Base-by-base conservation (phyloP, 1,284 basidiomycete species). In the Mycena citricolor region DNA sequence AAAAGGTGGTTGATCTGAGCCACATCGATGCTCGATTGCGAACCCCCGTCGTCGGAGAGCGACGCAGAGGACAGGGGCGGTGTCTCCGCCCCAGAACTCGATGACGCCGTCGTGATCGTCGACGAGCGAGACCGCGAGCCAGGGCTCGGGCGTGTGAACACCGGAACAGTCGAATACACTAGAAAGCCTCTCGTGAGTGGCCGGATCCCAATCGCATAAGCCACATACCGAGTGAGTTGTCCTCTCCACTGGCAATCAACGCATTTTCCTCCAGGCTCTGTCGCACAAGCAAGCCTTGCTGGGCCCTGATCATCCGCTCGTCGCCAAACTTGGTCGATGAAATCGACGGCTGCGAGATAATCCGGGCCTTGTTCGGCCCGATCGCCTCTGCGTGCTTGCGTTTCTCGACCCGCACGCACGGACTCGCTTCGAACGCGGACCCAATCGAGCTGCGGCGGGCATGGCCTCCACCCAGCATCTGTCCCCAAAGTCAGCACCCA, bases 391-490 rank as follows among this genome's bases (percentile, higher is more conserved):
- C 57, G 14, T 76, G 70, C 58, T 79, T 83, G 43, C 75, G 69
- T 58, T 84, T 84, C 58, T 83, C 83, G 11, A 76, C 70, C 35
- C 77, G 73, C 16, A 76, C 70, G 46, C 81, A 86, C 0, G 86
- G 87, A 2, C 86, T 89, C 3, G 70, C 70, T n/a, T 81, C 78
- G n/a, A 86, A 76, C 30, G 75, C 61, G 0, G 83, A 83, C 17
- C 74, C 77, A 14, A 86, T 67, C 0, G 86, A 87, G 5, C 71
- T 67, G 25, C 86, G 77, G 25, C 83, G 79, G 48, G 86, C 77
- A 44, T 79, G 81, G 3, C 81, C 84, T 43, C 83, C 85, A 35
- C 82, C 86, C 25, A 89, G 66, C 85, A 89, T 88, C 83, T 87
- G 35, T 51, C 1, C 35, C 39, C 23, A 16, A 32, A 24, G 8